Evolutionary conservation across 2,329 filamentous ascomycete species (phyloP).

Genomic region (Aspergillus sp.): DNA sequence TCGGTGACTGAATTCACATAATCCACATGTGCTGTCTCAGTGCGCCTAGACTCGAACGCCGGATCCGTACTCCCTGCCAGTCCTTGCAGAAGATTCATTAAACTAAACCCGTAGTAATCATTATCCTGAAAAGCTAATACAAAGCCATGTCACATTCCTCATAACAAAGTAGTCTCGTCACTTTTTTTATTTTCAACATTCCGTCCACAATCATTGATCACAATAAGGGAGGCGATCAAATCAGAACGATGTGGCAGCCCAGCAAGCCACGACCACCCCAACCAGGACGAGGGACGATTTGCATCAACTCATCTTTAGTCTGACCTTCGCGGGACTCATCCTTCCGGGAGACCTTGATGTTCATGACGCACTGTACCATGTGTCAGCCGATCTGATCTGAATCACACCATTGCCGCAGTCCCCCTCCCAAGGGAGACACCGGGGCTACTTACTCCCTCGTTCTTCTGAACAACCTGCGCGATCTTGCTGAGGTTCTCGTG

Average conservation of each 20-base stretch:
- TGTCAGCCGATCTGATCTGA: slow-evolving; percentile 2
- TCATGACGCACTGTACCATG: slow-evolving; percentile 54
- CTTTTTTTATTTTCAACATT: background rate
- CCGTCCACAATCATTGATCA: background rate
- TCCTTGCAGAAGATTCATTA: too few species aligned
- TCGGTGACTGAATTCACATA: too few species aligned
- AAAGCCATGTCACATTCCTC: slow-evolving; percentile 15
- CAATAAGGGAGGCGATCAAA: slow-evolving; percentile 44
- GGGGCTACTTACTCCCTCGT: slow-evolving; percentile 65
- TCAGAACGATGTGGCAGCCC: slow-evolving; percentile 80
- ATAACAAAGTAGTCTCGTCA: slow-evolving; percentile 1
- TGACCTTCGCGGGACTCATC: slow-evolving; percentile 38
- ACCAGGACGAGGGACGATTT: slow-evolving; percentile 66
- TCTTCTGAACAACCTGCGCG: slow-evolving; percentile 81
- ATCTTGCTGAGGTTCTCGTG: slow-evolving; percentile 81
- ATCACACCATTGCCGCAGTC: too few species aligned
- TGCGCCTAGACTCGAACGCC: background rate
- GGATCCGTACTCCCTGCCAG: background rate
- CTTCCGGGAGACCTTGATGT: slow-evolving; percentile 59
- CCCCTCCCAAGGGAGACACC: background rate
- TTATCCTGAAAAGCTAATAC: background rate
- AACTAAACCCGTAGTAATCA: too few species aligned
- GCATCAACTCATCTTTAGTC: slow-evolving; percentile 56
- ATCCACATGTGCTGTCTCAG: too few species aligned
- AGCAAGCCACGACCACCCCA: slow-evolving; percentile 89